A percentile compares a stretch with the other conserved stretches of the same genome.
Evolutionary conservation across 2,329 filamentous ascomycete species (phyloP).

Genomic region (Scedosporium minutisporum): DNA sequence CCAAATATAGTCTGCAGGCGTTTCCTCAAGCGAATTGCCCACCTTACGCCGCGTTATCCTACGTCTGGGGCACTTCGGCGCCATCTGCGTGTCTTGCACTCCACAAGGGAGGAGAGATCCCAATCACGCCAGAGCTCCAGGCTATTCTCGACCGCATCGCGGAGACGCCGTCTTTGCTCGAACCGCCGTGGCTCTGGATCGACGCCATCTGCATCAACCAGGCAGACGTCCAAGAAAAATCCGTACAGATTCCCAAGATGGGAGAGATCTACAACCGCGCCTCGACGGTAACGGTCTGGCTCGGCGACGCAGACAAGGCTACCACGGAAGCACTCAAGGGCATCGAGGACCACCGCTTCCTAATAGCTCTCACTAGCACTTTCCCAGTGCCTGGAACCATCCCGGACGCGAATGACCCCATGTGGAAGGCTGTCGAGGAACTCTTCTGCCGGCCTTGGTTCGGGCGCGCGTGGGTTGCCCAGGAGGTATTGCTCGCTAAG

Average conservation of each 20-base stretch:
- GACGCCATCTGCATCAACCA: constrained; percentile 18
- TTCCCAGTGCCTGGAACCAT: neutral
- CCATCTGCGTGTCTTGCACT: neutral
- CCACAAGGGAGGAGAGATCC: neutral
- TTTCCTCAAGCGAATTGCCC: neutral
- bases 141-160: neutral
- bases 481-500: constrained; percentile 18
- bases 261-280: constrained; percentile 14
- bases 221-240: constrained; percentile 10
- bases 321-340: constrained; percentile 10
- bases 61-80: neutral
- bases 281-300: constrained; percentile 14
- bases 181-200: constrained; percentile 11
- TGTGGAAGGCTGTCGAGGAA: neutral
- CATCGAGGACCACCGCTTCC: constrained; percentile 8
- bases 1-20: neutral
- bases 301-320: constrained; percentile 11
- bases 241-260: constrained; percentile 14
- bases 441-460: constrained; percentile 17
- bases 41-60: neutral
- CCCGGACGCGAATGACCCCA: neutral
- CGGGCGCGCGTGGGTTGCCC: constrained; percentile 18
- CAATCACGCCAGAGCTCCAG: neutral
- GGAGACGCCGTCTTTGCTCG: neutral
- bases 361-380: neutral